Evolutionary conservation across 495 filamentous ascomycete genomes (phyloP).

Genomic region (Trichoderma orchidacearum): DNA sequence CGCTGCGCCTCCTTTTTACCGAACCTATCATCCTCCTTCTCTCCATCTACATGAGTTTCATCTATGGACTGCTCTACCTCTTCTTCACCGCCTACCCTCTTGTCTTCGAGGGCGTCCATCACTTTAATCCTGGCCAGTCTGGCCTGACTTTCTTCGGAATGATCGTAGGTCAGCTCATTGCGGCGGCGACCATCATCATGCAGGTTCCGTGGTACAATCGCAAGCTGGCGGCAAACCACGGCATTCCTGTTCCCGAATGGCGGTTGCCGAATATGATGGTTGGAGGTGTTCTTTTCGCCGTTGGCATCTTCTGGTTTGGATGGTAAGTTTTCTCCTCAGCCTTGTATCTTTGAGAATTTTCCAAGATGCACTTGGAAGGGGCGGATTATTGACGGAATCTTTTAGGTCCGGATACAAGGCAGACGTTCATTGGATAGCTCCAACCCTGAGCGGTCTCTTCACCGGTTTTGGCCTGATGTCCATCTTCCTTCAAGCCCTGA

Average conservation of each 20-base stretch:
- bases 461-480: slow-evolving; percentile 50
- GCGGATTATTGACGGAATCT: background rate
- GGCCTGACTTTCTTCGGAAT: slow-evolving; percentile 76
- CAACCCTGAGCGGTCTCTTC: slow-evolving; percentile 53
- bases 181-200: slow-evolving; percentile 41
- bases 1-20: slow-evolving; percentile 61
- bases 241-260: slow-evolving; percentile 73
- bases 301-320: slow-evolving; percentile 77
- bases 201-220: slow-evolving; percentile 54
- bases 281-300: slow-evolving; percentile 60
- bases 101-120: slow-evolving; percentile 61
- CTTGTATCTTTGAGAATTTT: background rate
- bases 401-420: slow-evolving; percentile 36
- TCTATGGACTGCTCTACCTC: slow-evolving; percentile 68
- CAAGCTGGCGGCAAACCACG: slow-evolving; percentile 60
- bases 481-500: slow-evolving; percentile 75
- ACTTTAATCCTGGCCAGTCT: slow-evolving; percentile 49
- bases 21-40: slow-evolving; percentile 69
- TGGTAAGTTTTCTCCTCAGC: slow-evolving; percentile 34
- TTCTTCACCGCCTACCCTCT: slow-evolving; percentile 73
- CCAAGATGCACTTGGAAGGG: too few species aligned
- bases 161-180: slow-evolving; percentile 56
- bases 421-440: slow-evolving; percentile 69
- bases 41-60: slow-evolving; percentile 70
- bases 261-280: slow-evolving; percentile 66